Base-by-base conservation (phyloP, 2,329 filamentous ascomycete species). In the Chaetomium globosum region DNA sequence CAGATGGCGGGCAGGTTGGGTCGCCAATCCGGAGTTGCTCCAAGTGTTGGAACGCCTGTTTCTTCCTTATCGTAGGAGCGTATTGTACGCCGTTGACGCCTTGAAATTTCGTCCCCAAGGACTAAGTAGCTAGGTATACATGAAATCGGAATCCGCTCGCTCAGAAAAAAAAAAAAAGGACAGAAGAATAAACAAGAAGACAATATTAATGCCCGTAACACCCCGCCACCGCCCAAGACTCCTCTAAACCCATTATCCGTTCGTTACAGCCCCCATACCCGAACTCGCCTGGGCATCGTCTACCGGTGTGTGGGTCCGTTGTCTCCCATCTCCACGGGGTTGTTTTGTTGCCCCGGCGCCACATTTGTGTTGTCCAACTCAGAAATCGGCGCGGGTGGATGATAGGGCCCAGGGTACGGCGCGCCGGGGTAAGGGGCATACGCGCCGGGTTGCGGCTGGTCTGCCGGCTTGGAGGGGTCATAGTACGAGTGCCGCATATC, bases 241-340 rank as follows among this genome's bases (percentile, higher is more conserved):
- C 31, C 12, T 60, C 48, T 51, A 59, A 28, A 9, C 23, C 46
- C 57, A 23, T 10, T 30, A 16, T 57, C 59, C 28, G 4, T 13
- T 36, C 49, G 26, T 30, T 52, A 16, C 7, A 30, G 28, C 19
- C 52, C 52, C n/a, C 16, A 33, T 23, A 2, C 13, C 31, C 36
- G 8, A 52, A 30, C 26, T 31, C 51, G 19, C 51, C 16, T 4
- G 16, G 12, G 16, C 5, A 43, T 23, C 13, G 10, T 43, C 19
- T 10, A 33, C 7, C 53, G 28, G 23, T 60, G 61, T 21, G 55
- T 48, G 1, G 59, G 28, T 36, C 63, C 13, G 53, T 49, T 56
- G 4, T 19, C 63, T 9, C 55, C 63, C 65, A 71, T 71, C 66
- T 71, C 69, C 0, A 64, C 68, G 0, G 68, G 68, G 31, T 69